phyloP scores from a whole-genome alignment of 2,329 filamentous ascomycete species.

The Botrytis tulipae region DNA sequence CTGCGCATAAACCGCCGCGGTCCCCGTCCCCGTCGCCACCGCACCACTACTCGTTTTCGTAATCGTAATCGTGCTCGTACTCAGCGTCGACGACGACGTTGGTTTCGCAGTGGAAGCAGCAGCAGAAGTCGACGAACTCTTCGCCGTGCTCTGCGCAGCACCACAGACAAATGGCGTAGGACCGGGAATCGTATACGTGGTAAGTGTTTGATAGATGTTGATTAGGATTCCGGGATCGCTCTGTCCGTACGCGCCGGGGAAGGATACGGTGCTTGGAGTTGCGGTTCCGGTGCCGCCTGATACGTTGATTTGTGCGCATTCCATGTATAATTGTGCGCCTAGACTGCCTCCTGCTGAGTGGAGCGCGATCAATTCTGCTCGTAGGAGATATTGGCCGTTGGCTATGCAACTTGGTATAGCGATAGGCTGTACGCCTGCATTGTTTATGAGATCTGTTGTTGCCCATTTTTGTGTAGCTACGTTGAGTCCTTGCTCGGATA shows the following conservation, averaged over 20 bases:
- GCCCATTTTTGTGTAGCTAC: slow-evolving; percentile 39
- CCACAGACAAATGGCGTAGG: slow-evolving; percentile 37
- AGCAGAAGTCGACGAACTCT: not conserved
- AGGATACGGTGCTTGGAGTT: slow-evolving; percentile 29
- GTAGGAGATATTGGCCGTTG: slow-evolving; percentile 57
- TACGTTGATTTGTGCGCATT: slow-evolving; percentile 50
- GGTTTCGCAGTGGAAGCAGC: not conserved
- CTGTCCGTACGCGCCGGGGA: slow-evolving; percentile 34
- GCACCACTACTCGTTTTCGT: not conserved
- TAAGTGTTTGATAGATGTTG: slow-evolving; percentile 44
- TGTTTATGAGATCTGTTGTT: slow-evolving; percentile 41
- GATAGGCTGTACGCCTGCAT: slow-evolving; percentile 48
- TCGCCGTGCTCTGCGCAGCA: not conserved
- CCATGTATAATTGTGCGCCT: slow-evolving; percentile 52
- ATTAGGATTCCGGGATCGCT: slow-evolving; percentile 50
- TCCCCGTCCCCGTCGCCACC: not conserved
- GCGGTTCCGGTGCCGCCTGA: slow-evolving; percentile 39
- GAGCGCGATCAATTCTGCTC: slow-evolving; percentile 60
- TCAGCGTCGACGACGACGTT: not conserved
- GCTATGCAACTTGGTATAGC: slow-evolving; percentile 52
- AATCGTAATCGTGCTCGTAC: not conserved
- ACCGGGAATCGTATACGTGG: slow-evolving; percentile 44
- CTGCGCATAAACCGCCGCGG: not conserved
- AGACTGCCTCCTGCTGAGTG: slow-evolving; percentile 42
- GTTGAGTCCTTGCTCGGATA: slow-evolving; percentile 51